Base-by-base conservation (phyloP, 2,329 filamentous ascomycete species). In the Xylaria sp. region DNA sequence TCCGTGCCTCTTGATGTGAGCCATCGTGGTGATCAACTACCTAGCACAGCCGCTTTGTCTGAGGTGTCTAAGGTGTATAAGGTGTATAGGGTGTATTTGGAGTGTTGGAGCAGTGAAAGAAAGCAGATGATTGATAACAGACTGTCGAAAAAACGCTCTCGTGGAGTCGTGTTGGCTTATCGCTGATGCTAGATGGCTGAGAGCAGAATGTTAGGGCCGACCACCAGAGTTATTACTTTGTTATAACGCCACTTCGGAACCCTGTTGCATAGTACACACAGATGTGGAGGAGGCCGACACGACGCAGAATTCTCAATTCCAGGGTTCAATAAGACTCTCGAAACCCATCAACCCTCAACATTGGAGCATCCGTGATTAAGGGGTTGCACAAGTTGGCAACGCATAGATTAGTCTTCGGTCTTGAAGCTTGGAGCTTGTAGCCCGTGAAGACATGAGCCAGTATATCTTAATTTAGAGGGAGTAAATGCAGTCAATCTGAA, bases 1-100 rank as follows among this genome's bases (percentile, higher is more conserved):
- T 6, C 63, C 63, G 13, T 65, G 63, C 50, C 63, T 61, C 33
- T 65, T 65, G 1, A 49, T 11, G 49, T 42, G 27, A 36, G 54
- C 54, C 54, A 59, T 58, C 22, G 62, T 66, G 4, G 62, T 42
- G 20, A 53, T 31, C 6, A 39, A 25, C 51, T 42, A 61, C 39
- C 13, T 2, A n/a, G 22, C 27, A 7, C 25, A 42, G 27, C 36
- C 50, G 45, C n/a, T 54, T 44, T 11, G 25, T 39, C 2, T 10
- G 9, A 33, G 49, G 3, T 17, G 20, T 44, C 5, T n/a, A n/a
- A n/a, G n/a, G n/a, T n/a, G n/a, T n/a, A n/a, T n/a, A n/a, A n/a
- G n/a, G n/a, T n/a, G n/a, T n/a, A n/a, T n/a, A n/a, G n/a, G n/a
- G n/a, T n/a, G n/a, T n/a, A n/a, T n/a, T n/a, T 17, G 17, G 22